Evolutionary conservation across 1,139 yeast genomes (phyloP).

Genomic region (Hansenula sp.): DNA sequence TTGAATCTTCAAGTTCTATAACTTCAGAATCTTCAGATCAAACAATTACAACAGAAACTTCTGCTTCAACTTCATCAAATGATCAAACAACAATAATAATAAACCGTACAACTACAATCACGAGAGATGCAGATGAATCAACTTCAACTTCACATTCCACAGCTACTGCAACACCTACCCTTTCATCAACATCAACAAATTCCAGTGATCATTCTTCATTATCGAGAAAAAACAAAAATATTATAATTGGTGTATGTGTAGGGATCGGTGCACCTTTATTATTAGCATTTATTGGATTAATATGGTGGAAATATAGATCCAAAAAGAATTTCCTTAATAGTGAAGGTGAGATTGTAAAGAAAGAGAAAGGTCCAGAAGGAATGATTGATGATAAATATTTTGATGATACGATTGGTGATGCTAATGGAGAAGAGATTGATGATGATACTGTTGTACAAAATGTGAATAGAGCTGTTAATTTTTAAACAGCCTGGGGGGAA

Average conservation of each 20-base stretch:
- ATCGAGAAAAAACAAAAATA: constrained; percentile 36
- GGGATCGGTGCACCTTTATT: constrained; percentile 35
- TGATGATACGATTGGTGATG: constrained; percentile 20
- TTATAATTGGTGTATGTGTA: constrained; percentile 46
- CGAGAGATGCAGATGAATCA: constrained; percentile 16
- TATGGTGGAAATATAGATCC: constrained; percentile 25
- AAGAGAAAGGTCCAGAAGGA: constrained; percentile 13
- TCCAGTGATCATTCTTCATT: constrained; percentile 25
- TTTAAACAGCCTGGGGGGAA: constrained; percentile 1
- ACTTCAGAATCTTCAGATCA: constrained; percentile 8
- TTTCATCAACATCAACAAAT: constrained; percentile 9
- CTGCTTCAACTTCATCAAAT: constrained; percentile 20
- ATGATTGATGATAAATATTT: constrained; percentile 21
- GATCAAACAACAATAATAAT: constrained; percentile 10
- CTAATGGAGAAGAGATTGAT: background rate
- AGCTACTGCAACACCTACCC: constrained; percentile 12
- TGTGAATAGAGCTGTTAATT: constrained; percentile 14
- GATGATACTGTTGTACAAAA: constrained; percentile 2
- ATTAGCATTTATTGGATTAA: constrained; percentile 11
- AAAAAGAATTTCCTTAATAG: constrained; percentile 32
- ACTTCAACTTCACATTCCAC: constrained; percentile 21
- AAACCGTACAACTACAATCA: constrained; percentile 21
- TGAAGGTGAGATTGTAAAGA: constrained; percentile 33
- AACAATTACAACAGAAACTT: constrained; percentile 7
- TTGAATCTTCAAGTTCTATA: background rate